Base-by-base conservation (phyloP, 1,284 basidiomycete species). In the Mycena citricolor region DNA sequence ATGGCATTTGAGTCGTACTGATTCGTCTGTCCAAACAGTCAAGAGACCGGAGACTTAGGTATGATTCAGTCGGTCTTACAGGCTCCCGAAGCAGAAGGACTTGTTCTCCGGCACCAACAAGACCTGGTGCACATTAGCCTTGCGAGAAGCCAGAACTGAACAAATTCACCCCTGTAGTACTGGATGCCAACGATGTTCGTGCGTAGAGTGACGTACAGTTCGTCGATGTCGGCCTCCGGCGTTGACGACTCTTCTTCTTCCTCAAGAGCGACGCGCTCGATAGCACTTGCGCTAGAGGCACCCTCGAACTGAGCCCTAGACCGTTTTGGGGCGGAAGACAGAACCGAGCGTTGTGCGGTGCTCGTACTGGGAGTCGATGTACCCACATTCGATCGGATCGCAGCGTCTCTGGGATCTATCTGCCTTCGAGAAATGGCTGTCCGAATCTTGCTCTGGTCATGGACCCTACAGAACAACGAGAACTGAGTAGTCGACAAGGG, bases 101-200 rank as follows among this genome's bases (percentile, higher is more conserved):
- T 61, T 89, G 76, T 61, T 93, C 89, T 32, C 83, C 86, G 1
- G 74, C 62, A 4, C 83, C 87, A 28, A 91, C 90, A 39, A 92
- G 58, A 28, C 89, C 88, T 44, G 34, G 13, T 16, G 26, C 19
- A 32, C 5, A 32, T 51, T 23, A 45, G n/a, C n/a, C n/a, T n/a
- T 42, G 29, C 46, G 28, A 43, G 13, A 40, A 29, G 26, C 17
- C 19, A 48, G 35, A 8, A 22, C 24, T 28, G 37, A 16, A 29
- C 24, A 23, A 12, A 51, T 55, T 6, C 38, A 79, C 86, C 86
- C 58, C 70, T 70, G 57, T 93, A 93, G 59, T 93, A 89, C 58
- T 90, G 87, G 10, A 92, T 69, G 0, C 90, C 90, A 0, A 92
- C 90, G 12, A 90, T 79, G 36, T 76, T 81, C 0, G 83, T 77